Conservation (phyloP, 257 asterid species). For the Eustoma russellianum region DNA sequence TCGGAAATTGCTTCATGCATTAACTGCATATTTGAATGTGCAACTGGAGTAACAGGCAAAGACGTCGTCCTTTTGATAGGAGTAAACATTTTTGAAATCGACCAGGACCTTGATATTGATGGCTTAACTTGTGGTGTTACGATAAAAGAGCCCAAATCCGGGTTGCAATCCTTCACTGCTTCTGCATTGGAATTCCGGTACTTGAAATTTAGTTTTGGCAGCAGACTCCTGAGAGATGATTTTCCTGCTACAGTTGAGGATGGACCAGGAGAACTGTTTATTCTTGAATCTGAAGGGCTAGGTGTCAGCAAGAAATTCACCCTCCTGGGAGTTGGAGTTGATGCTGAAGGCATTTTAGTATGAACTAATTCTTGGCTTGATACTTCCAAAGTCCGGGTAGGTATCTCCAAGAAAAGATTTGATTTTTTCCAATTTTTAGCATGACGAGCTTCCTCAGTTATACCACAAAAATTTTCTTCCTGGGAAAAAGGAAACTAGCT, state of each 20-base stretch:
- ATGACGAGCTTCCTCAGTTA: conserved; percentile 29
- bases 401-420: conserved; percentile 64
- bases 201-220: conserved; percentile 64
- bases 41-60: conserved; percentile 43
- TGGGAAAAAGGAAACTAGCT: conserved; percentile 13
- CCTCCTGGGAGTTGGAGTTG: conserved; percentile 66
- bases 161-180: conserved; percentile 31
- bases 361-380: conserved; percentile 53
- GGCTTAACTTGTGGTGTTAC: conserved; percentile 35
- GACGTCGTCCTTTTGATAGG: conserved; percentile 70
- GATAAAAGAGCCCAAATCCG: conserved; percentile 29
- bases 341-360: conserved; percentile 46
- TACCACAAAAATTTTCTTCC: conserved; percentile 28
- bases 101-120: conserved; percentile 63
- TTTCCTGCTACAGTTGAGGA: conserved; percentile 43
- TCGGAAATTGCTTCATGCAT: conserved; percentile 28
- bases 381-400: conserved; percentile 38
- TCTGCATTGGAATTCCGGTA: conserved; percentile 40
- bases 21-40: conserved; percentile 32
- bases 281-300: conserved; percentile 37
- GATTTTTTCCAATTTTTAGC: conserved; percentile 53
- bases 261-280: conserved; percentile 34
- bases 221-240: conserved; percentile 42
- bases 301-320: conserved; percentile 64
- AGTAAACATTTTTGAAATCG: conserved; percentile 57